These are phyloP conservation scores for Thelonectria discophora DNA, from an alignment of 2,329 filamentous ascomycete species.

Conservation along the genomic window DNA sequence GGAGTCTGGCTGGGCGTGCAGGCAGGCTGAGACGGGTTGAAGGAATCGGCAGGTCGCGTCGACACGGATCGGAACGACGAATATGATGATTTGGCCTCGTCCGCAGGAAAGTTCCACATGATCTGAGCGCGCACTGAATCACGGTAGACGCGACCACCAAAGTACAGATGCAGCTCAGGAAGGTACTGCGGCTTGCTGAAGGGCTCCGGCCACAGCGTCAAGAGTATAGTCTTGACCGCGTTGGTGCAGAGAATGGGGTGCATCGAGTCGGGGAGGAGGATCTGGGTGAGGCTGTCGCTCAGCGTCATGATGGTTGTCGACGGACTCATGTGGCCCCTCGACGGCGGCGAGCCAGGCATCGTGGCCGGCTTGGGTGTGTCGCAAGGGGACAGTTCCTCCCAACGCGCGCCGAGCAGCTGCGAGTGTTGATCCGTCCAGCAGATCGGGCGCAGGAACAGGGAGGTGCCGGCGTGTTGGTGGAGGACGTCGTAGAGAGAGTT, in stretches of 20 bases:
- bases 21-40: slow-evolving; percentile 37
- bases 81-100: slow-evolving; percentile 39
- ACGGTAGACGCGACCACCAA: slow-evolving; percentile 56
- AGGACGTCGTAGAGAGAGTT: slow-evolving; percentile 64
- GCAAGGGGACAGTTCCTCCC: slow-evolving; percentile 54
- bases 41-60: slow-evolving; percentile 48
- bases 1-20: slow-evolving; percentile 34
- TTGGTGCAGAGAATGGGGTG: slow-evolving; percentile 49
- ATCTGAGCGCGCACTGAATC: slow-evolving; percentile 58
- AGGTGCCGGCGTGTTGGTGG: slow-evolving; percentile 55
- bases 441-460: slow-evolving; percentile 62
- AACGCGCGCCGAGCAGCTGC: slow-evolving; percentile 57
- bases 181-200: slow-evolving; percentile 44
- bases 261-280: slow-evolving; percentile 49
- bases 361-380: slow-evolving; percentile 52
- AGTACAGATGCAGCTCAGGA: slow-evolving; percentile 59
- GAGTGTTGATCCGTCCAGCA: slow-evolving; percentile 65
- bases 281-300: slow-evolving; percentile 54
- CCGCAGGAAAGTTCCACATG: slow-evolving; percentile 56
- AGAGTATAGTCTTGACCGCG: slow-evolving; percentile 56
- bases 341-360: slow-evolving; percentile 46
- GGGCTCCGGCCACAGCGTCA: slow-evolving; percentile 54
- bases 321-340: slow-evolving; percentile 49
- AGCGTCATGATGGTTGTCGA: slow-evolving; percentile 55
- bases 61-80: slow-evolving; percentile 50